Evolutionary conservation across 768 basidiomycete species (phyloP), one percentile per base, ranked within the genome.

Genomic region (Mycena kentingensis): DNA sequence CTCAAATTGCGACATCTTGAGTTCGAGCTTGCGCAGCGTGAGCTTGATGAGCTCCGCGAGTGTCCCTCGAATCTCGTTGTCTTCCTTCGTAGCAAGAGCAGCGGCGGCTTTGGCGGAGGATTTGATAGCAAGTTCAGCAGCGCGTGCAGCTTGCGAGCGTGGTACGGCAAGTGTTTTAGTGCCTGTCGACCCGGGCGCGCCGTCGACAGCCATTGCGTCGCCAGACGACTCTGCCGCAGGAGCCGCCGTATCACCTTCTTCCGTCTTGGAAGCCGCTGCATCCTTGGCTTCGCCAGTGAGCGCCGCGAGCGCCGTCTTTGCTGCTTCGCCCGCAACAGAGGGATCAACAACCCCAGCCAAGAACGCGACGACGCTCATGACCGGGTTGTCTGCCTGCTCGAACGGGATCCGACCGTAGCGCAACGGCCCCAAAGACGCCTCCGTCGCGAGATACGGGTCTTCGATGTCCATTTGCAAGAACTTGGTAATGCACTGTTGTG

Each of bases 301-400:
- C 51, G 89, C 88, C 38, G 89, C 89, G 54, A 96, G 70, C 0
- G 93, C 94, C 0, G 85, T 85, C 67, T 93, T 93, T 5, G 97
- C 97, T 1, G 95, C 96, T 54, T 93, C 93, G 0, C 93, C 90
- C 3, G 95, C 96, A 4, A 97, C 88, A 0, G 87, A 86, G 0
- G 93, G 93, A 10, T 84, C 85, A 6, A 98, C 88, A 10, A 95
- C 93, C 5, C 92, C 90, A 7, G 97, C 93, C 21, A 99, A 77
- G 75, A 98, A 98, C 2, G 97, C 93, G 18, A 98, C 95, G 21
- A 98, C 97, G 67, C 90, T 93, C 93, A 99, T 93, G 16, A 99
- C 93, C 0, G 97, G 97, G 65, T 98, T 98, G 64, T 99, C 97
- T 4, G 90, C 84, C 67, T 93, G 90, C 61, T 93, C 89, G 66